Conservation (phyloP, 306 rosid species). For the Malus domestica region DNA sequence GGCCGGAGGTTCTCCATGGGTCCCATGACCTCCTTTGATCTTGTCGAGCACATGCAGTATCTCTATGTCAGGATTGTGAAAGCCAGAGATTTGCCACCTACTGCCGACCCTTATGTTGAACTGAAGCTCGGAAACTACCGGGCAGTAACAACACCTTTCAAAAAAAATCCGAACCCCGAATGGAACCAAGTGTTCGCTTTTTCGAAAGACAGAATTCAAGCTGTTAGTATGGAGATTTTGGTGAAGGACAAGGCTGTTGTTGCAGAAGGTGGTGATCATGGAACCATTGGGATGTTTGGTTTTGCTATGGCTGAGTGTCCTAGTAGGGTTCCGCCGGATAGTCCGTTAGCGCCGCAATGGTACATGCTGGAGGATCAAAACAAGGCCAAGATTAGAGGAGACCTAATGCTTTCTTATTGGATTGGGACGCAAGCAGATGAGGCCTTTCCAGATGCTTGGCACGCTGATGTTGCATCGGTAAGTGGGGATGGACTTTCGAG, state of each 20-base stretch:
- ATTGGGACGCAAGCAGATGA: slow-evolving; percentile 15
- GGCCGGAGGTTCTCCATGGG: background rate
- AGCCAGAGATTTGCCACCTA: slow-evolving; percentile 8
- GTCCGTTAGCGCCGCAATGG: slow-evolving; percentile 16
- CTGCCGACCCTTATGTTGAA: slow-evolving; percentile 4
- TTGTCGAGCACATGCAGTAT: slow-evolving; percentile 20
- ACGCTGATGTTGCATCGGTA: slow-evolving; percentile 2
- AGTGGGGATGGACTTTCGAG: background rate
- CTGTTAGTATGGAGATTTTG: background rate
- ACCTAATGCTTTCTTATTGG: slow-evolving; percentile 14
- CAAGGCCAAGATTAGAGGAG: background rate
- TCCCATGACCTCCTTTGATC: slow-evolving; percentile 12
- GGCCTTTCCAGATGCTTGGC: slow-evolving; percentile 12
- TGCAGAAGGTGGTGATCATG: background rate
- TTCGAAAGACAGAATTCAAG: slow-evolving; percentile 2
- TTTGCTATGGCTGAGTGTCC: slow-evolving; percentile 1
- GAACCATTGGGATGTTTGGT: background rate
- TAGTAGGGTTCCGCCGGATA: slow-evolving; percentile 3
- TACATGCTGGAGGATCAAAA: background rate
- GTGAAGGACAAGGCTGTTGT: slow-evolving; percentile 6
- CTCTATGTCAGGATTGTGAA: slow-evolving; percentile 18
- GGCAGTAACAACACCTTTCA: background rate
- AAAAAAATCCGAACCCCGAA: background rate
- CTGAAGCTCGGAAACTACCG: slow-evolving; percentile 9
- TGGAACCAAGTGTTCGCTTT: slow-evolving; percentile 18